Evolutionary conservation across 305 asterid genomes (phyloP).

Genomic region (Coffea humblotiana): DNA sequence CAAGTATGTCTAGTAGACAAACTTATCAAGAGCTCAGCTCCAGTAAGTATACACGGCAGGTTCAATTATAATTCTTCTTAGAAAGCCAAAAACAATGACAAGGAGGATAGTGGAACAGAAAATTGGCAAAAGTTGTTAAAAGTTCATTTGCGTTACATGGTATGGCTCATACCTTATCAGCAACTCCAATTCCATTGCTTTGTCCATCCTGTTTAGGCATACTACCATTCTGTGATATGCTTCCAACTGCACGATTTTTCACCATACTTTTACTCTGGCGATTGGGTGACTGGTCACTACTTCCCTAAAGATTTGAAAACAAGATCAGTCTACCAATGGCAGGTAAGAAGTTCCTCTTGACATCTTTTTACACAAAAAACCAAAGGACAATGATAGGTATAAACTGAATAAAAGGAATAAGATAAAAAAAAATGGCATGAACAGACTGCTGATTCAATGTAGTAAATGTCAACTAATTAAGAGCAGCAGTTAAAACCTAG

Average conservation of each 20-base stretch:
- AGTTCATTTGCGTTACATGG: not conserved
- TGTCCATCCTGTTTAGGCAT: constrained; percentile 50
- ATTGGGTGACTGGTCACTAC: constrained; percentile 66
- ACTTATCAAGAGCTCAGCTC: constrained; percentile 1
- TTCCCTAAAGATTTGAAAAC: constrained; percentile 57
- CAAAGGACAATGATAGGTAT: not conserved
- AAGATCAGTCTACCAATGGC: constrained; percentile 21
- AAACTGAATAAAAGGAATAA: not conserved
- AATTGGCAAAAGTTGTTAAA: constrained; percentile 17
- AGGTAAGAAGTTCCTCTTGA: not conserved
- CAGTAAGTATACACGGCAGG: not conserved
- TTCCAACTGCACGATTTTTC: constrained; percentile 54
- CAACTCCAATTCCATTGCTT: constrained; percentile 57
- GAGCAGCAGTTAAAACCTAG: not conserved
- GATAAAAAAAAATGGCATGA: not conserved
- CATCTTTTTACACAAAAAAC: not conserved
- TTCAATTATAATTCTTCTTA: too few relatives aligned
- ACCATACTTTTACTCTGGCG: constrained; percentile 57
- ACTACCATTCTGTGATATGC: constrained; percentile 54
- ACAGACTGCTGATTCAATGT: not conserved
- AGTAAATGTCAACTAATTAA: not conserved
- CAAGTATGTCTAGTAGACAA: not conserved
- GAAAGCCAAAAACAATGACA: not conserved
- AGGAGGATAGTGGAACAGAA: not conserved
- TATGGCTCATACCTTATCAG: constrained; percentile 57